Evolutionary conservation across 495 filamentous ascomycete species (phyloP).

Genomic region (Neurospora discreta): DNA sequence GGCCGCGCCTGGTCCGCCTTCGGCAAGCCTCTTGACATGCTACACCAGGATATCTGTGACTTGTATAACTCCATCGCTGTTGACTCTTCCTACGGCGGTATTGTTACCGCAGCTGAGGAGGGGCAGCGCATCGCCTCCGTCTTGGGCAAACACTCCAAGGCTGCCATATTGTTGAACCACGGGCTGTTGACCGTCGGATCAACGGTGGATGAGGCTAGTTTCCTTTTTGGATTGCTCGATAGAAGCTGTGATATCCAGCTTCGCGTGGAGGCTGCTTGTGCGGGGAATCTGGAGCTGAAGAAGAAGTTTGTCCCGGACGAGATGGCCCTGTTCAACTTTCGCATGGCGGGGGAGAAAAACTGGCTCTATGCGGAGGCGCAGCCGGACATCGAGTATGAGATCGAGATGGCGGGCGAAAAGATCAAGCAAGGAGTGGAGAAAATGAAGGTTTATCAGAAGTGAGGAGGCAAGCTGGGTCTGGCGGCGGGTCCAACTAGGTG

Average conservation of each 20-base stretch:
- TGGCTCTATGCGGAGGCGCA: constrained; percentile 34
- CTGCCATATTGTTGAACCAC: constrained; percentile 43
- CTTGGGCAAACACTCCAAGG: constrained; percentile 35
- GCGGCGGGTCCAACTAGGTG: not conserved
- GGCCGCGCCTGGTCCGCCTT: constrained; percentile 45
- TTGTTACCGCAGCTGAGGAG: constrained; percentile 41
- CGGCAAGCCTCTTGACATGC: constrained; percentile 45
- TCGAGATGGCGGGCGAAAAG: constrained; percentile 31
- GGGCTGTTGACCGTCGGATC: constrained; percentile 42
- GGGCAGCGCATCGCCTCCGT: constrained; percentile 38
- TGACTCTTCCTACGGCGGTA: constrained; percentile 44
- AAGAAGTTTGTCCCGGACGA: constrained; percentile 38
- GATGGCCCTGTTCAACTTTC: constrained; percentile 42
- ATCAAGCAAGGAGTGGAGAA: not conserved
- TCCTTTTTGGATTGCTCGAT: constrained; percentile 40
- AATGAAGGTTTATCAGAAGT: not conserved
- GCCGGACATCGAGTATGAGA: constrained; percentile 34
- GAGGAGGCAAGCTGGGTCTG: not conserved
- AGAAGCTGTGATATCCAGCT: constrained; percentile 41
- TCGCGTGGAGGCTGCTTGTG: constrained; percentile 34
- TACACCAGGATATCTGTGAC: constrained; percentile 45
- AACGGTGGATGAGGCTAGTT: constrained; percentile 46
- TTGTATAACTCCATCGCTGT: constrained; percentile 42
- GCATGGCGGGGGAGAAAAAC: constrained; percentile 38
- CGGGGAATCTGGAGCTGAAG: constrained; percentile 20